A percentile compares a stretch with the other conserved stretches of the same genome.
Evolutionary conservation across 345 rosid genomes (phyloP).

Genomic region (Aethionema arabicum): DNA sequence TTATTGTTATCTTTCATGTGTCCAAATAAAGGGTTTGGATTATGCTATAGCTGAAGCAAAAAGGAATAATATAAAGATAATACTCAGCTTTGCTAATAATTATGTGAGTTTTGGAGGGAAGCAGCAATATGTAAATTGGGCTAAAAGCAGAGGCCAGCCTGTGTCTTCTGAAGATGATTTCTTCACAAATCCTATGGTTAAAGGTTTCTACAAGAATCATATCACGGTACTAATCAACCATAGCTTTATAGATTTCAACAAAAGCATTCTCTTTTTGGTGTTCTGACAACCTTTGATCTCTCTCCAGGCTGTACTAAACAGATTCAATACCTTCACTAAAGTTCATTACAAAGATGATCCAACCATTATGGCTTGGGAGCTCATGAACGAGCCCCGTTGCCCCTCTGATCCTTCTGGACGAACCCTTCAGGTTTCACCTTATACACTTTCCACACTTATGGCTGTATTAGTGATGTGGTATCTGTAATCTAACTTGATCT

Average conservation of each 20-base stretch:
- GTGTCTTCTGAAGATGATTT: conserved; percentile 79
- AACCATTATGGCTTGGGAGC: conserved; percentile 99
- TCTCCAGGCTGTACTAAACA: conserved; percentile 63
- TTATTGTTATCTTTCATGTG: background rate
- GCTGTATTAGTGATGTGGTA: background rate
- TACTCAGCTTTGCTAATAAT: conserved; percentile 73
- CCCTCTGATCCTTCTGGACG: conserved; percentile 75
- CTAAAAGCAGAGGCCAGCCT: conserved; percentile 64
- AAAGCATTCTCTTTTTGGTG: background rate
- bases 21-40: conserved; percentile 68
- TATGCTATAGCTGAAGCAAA: conserved; percentile 91
- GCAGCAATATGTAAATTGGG: conserved; percentile 84
- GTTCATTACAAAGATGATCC: conserved; percentile 83
- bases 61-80: conserved; percentile 63
- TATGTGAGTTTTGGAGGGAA: conserved; percentile 80
- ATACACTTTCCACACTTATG: conserved; percentile 3
- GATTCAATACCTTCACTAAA: conserved; percentile 69
- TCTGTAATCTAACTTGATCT: conserved; percentile 12
- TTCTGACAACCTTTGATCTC: conserved; percentile 4
- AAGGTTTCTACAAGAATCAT: conserved; percentile 80
- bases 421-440: conserved; percentile 72
- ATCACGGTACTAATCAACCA: conserved; percentile 49
- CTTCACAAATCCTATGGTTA: conserved; percentile 69
- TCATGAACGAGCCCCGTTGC: conserved; percentile 97
- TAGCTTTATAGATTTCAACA: background rate